Evolutionary conservation across 805 yeast species (phyloP).

Genomic region (Pichia scutulata): DNA sequence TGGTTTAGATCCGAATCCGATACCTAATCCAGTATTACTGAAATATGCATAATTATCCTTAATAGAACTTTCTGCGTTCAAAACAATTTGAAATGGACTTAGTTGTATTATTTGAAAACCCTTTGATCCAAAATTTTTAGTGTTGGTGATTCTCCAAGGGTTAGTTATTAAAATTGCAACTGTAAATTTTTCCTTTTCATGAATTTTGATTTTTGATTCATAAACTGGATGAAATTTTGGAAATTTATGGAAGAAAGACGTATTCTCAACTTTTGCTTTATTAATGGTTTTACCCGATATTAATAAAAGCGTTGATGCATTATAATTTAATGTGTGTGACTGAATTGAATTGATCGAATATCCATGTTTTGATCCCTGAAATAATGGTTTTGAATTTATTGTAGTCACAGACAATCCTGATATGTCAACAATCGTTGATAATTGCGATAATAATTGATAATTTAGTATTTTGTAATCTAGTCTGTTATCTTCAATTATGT

Average conservation of each 20-base stretch:
- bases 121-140: slow-evolving; percentile 61
- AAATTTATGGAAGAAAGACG: slow-evolving; percentile 39
- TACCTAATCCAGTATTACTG: slow-evolving; percentile 66
- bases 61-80: slow-evolving; percentile 19
- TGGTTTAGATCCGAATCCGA: slow-evolving; percentile 72
- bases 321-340: slow-evolving; percentile 80
- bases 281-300: slow-evolving; percentile 55
- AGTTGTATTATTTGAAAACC: slow-evolving; percentile 55
- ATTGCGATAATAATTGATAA: slow-evolving; percentile 29
- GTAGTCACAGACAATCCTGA: slow-evolving; percentile 32
- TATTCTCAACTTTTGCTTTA: slow-evolving; percentile 39
- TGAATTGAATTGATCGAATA: slow-evolving; percentile 86
- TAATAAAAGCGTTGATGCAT: slow-evolving; percentile 70
- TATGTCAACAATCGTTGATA: slow-evolving; percentile 29
- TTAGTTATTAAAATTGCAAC: slow-evolving; percentile 8
- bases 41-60: slow-evolving; percentile 46
- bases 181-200: slow-evolving; percentile 12
- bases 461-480: slow-evolving; percentile 33
- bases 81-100: slow-evolving; percentile 57
- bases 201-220: slow-evolving; percentile 7
- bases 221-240: slow-evolving; percentile 31
- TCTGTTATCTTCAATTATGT: background rate
- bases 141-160: slow-evolving; percentile 76
- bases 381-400: slow-evolving; percentile 50
- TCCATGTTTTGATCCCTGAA: slow-evolving; percentile 69